Conservation (phyloP, 2,329 filamentous ascomycete genomes). For the Cladophialophora chaetospira region DNA sequence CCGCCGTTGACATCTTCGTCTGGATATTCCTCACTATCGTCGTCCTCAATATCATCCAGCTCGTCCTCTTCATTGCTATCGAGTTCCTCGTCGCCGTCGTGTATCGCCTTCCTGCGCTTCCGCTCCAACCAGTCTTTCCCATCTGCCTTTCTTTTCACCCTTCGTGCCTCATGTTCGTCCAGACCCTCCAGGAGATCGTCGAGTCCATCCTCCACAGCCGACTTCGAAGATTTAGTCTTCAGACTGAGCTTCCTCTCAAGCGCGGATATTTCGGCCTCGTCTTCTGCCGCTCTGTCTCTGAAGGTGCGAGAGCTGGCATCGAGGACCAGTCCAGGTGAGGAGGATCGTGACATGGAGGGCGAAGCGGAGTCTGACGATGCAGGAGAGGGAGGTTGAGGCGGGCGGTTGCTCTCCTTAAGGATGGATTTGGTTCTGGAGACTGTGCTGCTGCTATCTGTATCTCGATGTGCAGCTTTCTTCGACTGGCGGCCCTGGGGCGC, state of each 20-base stretch:
- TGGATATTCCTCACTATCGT: slow-evolving; percentile 39
- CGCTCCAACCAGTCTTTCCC: slow-evolving; percentile 60
- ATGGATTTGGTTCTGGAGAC: slow-evolving; percentile 40
- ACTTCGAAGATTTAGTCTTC: slow-evolving; percentile 70
- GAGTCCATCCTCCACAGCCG: slow-evolving; percentile 81
- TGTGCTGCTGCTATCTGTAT: slow-evolving; percentile 32
- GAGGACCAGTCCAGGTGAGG: slow-evolving; percentile 31
- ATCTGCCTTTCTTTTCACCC: slow-evolving; percentile 61
- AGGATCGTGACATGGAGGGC: slow-evolving; percentile 22
- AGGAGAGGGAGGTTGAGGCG: slow-evolving; percentile 8
- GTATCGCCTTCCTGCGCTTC: slow-evolving; percentile 34
- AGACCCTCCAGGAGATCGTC: slow-evolving; percentile 74
- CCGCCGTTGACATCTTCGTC: slow-evolving; percentile 28
- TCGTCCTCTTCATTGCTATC: slow-evolving; percentile 40
- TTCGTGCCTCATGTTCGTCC: slow-evolving; percentile 53
- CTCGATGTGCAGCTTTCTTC: slow-evolving; percentile 12
- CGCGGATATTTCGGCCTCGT: slow-evolving; percentile 85
- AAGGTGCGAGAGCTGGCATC: slow-evolving; percentile 43
- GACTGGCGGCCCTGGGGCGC: background rate
- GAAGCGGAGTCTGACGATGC: slow-evolving; percentile 16
- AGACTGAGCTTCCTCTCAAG: slow-evolving; percentile 87
- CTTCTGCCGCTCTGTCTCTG: slow-evolving; percentile 69
- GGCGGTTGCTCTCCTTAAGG: slow-evolving; percentile 37
- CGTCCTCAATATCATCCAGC: slow-evolving; percentile 43
- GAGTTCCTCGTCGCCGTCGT: slow-evolving; percentile 30